Evolutionary conservation across 2,329 filamentous ascomycete species (phyloP).

Genomic region (Botrytis cinerea): DNA sequence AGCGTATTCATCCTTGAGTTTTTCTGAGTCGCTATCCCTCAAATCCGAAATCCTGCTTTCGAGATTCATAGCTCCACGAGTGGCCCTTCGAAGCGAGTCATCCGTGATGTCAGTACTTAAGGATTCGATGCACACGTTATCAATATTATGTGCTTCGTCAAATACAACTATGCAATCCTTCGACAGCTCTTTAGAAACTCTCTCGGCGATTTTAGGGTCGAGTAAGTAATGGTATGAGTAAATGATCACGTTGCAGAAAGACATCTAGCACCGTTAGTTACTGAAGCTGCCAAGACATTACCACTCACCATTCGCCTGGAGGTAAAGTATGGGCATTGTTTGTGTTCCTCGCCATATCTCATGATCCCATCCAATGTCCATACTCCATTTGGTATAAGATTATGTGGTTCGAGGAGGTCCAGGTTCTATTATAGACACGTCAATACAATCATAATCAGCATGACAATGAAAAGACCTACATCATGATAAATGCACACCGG

Average conservation of each 20-base stretch:
- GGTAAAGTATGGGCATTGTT: conserved; percentile 97
- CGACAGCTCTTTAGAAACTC: conserved; percentile 80
- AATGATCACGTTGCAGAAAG: conserved; percentile 98
- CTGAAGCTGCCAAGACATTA: not conserved
- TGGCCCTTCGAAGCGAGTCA: conserved; percentile 88
- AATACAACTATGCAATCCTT: conserved; percentile 99
- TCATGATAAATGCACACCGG: conserved; percentile 96
- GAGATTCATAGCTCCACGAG: conserved; percentile 84
- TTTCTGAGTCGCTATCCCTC: conserved; percentile 92
- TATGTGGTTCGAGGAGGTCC: conserved; percentile 91
- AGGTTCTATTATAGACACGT: conserved; percentile 64
- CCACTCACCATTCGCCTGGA: conserved; percentile 79
- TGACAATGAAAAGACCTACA: conserved; percentile 48
- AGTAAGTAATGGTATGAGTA: conserved; percentile 99
- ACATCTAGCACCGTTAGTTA: conserved; percentile 64
- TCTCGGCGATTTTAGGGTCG: conserved; percentile 94
- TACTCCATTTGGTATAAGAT: conserved; percentile 89
- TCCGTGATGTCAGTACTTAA: conserved; percentile 96
- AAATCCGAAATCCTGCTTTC: conserved; percentile 91
- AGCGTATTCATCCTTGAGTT: conserved; percentile 91
- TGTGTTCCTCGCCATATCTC: conserved; percentile 88
- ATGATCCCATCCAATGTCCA: conserved; percentile 92
- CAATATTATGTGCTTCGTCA: conserved; percentile 98
- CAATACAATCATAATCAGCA: not conserved
- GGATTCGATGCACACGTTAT: conserved; percentile 98